phyloP scores from a whole-genome alignment of 208 protist species.

The Wallacemonas rigidus region DNA sequence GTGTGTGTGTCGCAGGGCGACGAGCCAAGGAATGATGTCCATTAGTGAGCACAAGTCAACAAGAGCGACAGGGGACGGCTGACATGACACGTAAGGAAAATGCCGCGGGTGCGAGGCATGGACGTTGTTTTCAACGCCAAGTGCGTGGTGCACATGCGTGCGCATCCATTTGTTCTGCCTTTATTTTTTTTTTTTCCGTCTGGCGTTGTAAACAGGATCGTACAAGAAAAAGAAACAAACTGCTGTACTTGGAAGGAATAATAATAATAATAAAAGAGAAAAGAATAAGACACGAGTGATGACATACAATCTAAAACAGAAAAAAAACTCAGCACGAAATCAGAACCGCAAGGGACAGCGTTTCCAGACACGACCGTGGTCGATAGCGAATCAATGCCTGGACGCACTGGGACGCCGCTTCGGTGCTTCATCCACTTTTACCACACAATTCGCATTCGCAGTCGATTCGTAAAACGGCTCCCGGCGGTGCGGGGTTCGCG shows the following conservation, averaged over 20 bases:
- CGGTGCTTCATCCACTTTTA: neutral
- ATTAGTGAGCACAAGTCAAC: no score
- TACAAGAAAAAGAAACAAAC: constrained; percentile 20
- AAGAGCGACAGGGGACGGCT: no score
- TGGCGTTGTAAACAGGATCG: constrained; percentile 14
- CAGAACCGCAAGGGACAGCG: neutral
- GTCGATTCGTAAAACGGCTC: constrained; percentile 11
- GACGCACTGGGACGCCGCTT: no score
- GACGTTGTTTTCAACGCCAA: no score
- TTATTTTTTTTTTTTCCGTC: neutral
- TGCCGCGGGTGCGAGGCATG: no score
- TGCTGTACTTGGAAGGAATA: constrained; percentile 10
- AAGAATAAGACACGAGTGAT: constrained; percentile 5
- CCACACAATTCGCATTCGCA: neutral
- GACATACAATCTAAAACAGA: constrained; percentile 14
- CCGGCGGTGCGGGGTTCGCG: neutral
- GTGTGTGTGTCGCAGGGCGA: no score
- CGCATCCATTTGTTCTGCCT: no score
- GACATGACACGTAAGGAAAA: no score
- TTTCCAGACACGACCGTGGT: neutral
- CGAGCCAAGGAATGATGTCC: no score
- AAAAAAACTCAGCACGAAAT: neutral
- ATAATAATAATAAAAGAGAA: neutral
- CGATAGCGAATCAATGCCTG: neutral
- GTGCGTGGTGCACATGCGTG: no score